Evolutionary conservation across 140 eudicot species (phyloP), one percentile per base, ranked within the genome.

Genomic region (Bidens hawaiensis): DNA sequence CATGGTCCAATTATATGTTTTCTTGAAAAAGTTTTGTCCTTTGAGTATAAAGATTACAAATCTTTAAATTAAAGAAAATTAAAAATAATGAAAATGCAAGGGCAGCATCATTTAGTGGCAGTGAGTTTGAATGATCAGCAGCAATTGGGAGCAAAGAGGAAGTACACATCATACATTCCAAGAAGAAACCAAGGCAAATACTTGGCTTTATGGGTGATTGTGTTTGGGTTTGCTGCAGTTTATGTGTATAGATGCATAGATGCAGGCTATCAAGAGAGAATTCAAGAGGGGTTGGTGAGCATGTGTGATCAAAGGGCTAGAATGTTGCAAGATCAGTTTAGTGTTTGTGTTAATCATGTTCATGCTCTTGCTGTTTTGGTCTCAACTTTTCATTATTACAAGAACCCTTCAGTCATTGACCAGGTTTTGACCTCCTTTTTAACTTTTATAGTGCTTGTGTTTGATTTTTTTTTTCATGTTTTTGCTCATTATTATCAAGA

Each of bases 261-360:
- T 75, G 94, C 78, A 36, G 85, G 65, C 0, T 75, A 79, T 33
- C 80, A 82, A 64, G 68, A 79, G 62, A 82, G 82, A 66, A 88
- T 90, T 59, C 71, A 79, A 40, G 96, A 88, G 76, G 90, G 71
- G 36, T 81, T 88, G 38, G 87, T 77, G 62, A 85, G 90, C 68
- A 79, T 82, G 94, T 88, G 96, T 75, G 96, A 88, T 67, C 87
- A 88, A 66, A 84, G 96, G 70, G 89, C 94, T 3, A 82, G 96
- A 67, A 88, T 88, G 94, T 65, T 88, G 62, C 96, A 88, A 72
- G 96, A 88, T 69, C 96, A 85, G 46, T 88, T 88, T 42, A 80
- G 73, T 75, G 96, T 88, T 54, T 82, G 88, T 69, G 96, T 88
- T 41, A 88, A 85, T 70, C 94, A 88, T 78, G 89, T 85, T 54